Evolutionary conservation across 1,284 basidiomycete genomes (phyloP).

Genomic region (Lentinus polychrous): DNA sequence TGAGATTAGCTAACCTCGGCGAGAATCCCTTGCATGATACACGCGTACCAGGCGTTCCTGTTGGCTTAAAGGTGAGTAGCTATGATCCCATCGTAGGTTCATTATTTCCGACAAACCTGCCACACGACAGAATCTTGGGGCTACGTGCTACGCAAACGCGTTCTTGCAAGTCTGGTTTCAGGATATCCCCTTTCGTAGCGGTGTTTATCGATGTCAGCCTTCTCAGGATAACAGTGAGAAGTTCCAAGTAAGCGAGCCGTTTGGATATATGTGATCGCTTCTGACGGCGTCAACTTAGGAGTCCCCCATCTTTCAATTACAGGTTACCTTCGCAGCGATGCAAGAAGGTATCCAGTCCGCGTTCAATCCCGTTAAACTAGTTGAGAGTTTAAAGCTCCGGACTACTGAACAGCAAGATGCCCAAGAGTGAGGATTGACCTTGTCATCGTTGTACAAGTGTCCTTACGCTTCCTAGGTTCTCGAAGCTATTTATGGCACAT

Average conservation of each 20-base stretch:
- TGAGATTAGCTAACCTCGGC: conserved; percentile 46
- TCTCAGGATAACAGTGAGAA: conserved; percentile 41
- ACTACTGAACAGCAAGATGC: conserved; percentile 89
- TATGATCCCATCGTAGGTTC: not conserved
- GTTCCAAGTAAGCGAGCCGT: conserved; percentile 40
- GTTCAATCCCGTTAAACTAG: conserved; percentile 78
- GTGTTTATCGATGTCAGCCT: conserved; percentile 46
- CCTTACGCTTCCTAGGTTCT: conserved; percentile 56
- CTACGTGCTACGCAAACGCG: conserved; percentile 90
- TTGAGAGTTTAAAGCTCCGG: conserved; percentile 75
- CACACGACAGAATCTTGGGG: conserved; percentile 71
- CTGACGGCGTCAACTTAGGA: conserved; percentile 34
- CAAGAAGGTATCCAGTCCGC: conserved; percentile 63
- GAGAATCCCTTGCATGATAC: conserved; percentile 43
- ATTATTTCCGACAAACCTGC: conserved; percentile 3
- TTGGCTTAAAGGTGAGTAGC: conserved; percentile 65
- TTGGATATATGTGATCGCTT: not conserved
- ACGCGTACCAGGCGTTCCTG: conserved; percentile 53
- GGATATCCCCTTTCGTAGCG: conserved; percentile 53
- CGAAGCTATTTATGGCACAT: conserved; percentile 87
- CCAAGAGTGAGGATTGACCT: conserved; percentile 64
- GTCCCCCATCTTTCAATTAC: conserved; percentile 68
- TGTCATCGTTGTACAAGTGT: conserved; percentile 8
- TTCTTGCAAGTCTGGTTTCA: conserved; percentile 79
- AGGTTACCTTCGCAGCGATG: conserved; percentile 76